Conservation (phyloP, 371 early-diverging fungal genomes). For the Quaeritorhiza haematococci region DNA sequence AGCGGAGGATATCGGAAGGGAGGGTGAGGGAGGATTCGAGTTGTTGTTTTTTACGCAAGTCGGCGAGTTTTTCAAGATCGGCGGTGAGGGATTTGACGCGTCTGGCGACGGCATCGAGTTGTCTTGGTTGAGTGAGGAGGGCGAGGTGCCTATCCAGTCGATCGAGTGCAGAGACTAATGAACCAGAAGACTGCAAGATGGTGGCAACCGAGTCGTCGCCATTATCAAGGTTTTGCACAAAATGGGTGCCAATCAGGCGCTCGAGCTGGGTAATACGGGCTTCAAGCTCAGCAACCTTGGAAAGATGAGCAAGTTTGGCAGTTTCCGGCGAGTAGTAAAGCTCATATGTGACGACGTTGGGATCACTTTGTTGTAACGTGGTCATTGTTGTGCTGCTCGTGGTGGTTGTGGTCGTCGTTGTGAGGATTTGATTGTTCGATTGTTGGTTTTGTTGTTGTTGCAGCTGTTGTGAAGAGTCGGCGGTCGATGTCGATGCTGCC, state of each 20-base stretch:
- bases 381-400: no score
- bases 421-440: no score
- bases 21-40: neutral
- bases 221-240: constrained; percentile 24
- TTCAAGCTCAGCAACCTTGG: constrained; percentile 66
- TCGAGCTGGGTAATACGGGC: constrained; percentile 76
- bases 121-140: constrained; percentile 72
- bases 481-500: no score
- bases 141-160: constrained; percentile 75
- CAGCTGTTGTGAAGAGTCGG: no score
- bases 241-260: constrained; percentile 64
- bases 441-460: no score
- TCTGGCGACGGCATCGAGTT: constrained; percentile 66
- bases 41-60: constrained; percentile 37
- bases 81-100: constrained; percentile 64
- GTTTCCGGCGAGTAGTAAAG: constrained; percentile 70
- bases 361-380: no score
- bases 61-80: constrained; percentile 73
- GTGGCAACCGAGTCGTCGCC: constrained; percentile 12
- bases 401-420: no score
- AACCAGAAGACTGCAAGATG: constrained; percentile 21
- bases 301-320: constrained; percentile 51
- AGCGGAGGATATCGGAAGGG: neutral
- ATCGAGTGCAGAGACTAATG: constrained; percentile 62
- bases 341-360: constrained; percentile 66